These are phyloP conservation scores for Elaeagnus macrophylla DNA, from an alignment of 306 rosid genomes.

Conservation along the genomic window DNA sequence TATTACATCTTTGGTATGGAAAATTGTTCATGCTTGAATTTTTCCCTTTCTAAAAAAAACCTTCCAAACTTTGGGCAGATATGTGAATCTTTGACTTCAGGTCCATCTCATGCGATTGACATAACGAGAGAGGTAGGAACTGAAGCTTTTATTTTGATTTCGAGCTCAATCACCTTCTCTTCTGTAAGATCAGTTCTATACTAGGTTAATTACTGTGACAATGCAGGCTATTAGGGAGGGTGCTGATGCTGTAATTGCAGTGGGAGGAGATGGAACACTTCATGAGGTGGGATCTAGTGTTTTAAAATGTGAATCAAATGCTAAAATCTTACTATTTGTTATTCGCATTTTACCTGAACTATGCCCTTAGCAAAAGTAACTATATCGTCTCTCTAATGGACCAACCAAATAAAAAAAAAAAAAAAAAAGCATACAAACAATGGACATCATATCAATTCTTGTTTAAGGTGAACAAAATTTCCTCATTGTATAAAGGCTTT, in stretches of 20 bases:
- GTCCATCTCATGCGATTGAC: conserved; percentile 91
- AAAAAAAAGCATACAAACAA: not conserved
- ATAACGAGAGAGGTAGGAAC: conserved; percentile 79
- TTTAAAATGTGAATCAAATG: not conserved
- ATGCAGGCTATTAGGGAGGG: conserved; percentile 84
- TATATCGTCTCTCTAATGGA: not conserved
- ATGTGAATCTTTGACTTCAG: conserved; percentile 76
- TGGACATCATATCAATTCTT: not conserved
- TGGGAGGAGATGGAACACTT: conserved; percentile 98
- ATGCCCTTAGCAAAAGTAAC: not conserved
- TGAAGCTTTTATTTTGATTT: conserved; percentile 13
- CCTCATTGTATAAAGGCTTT: not conserved
- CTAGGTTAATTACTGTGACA: conserved; percentile 11
- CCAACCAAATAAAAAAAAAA: not conserved
- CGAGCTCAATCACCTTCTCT: conserved; percentile 8
- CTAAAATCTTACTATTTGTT: not conserved
- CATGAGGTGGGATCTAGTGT: conserved; percentile 59
- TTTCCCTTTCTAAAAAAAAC: conserved; percentile 1
- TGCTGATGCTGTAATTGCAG: conserved; percentile 81
- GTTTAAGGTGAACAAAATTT: not conserved
- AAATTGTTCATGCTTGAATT: conserved; percentile 16
- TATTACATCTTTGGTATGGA: conserved; percentile 10
- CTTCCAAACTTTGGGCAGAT: conserved; percentile 41
- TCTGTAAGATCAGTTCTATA: conserved; percentile 1
- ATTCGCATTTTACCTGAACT: not conserved